A percentile compares a stretch with the other conserved stretches of the same genome.
Conservation (phyloP, 495 filamentous ascomycete species). For the Tuber umbilicatum region DNA sequence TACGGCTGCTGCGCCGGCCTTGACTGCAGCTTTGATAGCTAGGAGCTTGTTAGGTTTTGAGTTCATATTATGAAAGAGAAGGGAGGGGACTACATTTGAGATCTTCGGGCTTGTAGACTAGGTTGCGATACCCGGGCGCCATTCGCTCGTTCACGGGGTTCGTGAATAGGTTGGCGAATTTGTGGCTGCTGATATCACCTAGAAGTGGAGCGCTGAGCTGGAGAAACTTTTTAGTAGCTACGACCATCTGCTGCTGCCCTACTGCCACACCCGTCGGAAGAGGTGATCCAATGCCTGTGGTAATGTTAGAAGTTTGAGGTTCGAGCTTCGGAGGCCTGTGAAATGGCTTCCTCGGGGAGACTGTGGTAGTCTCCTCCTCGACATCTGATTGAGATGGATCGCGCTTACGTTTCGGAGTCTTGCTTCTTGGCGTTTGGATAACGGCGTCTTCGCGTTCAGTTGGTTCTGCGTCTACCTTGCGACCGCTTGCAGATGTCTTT, state of each 20-base stretch:
- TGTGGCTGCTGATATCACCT: slow-evolving; percentile 77
- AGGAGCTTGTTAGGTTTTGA: slow-evolving; percentile 8
- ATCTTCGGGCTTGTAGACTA: slow-evolving; percentile 81
- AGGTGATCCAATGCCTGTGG: slow-evolving; percentile 38
- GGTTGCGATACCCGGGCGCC: slow-evolving; percentile 79
- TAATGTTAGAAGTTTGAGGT: slow-evolving; percentile 22
- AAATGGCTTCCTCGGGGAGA: slow-evolving; percentile 27
- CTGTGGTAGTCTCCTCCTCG: slow-evolving; percentile 11
- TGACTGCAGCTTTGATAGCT: slow-evolving; percentile 67
- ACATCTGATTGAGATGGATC: slow-evolving; percentile 14
- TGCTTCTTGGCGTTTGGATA: slow-evolving; percentile 17
- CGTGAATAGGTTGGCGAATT: slow-evolving; percentile 80
- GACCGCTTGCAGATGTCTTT: neutral
- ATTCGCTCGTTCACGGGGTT: slow-evolving; percentile 74
- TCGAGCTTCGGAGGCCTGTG: slow-evolving; percentile 26
- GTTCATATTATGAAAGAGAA: neutral
- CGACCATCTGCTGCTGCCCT: slow-evolving; percentile 40
- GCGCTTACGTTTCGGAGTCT: slow-evolving; percentile 29
- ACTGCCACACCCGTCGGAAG: slow-evolving; percentile 19
- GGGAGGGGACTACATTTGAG: slow-evolving; percentile 52
- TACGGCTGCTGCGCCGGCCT: slow-evolving; percentile 50
- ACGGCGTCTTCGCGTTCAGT: neutral
- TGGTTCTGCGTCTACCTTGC: neutral
- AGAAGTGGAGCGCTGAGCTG: slow-evolving; percentile 57
- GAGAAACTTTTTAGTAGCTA: slow-evolving; percentile 41